Percentiles rank a stretch among this genome's conserved stretches.
Evolutionary conservation across 176 grass and related monocot genomes (phyloP).

Genomic region (Cymbopogon citratus): DNA sequence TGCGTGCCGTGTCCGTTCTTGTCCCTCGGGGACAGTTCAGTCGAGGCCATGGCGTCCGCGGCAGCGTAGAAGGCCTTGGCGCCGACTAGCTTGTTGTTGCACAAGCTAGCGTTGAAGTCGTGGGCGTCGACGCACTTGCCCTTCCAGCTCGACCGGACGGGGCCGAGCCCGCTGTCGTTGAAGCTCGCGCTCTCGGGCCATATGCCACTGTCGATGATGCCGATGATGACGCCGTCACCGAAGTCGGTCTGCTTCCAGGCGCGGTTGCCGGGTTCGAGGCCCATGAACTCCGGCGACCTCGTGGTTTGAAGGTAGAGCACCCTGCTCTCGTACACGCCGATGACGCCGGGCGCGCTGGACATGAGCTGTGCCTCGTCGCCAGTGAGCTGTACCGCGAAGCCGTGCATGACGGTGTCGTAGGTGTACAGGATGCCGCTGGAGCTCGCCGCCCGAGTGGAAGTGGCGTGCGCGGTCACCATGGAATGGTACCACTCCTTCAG

Average conservation of each 20-base stretch:
- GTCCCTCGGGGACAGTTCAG: slow-evolving; percentile 17
- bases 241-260: slow-evolving; percentile 13
- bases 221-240: slow-evolving; percentile 47
- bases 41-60: background rate
- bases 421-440: slow-evolving; percentile 28
- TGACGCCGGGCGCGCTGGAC: slow-evolving; percentile 19
- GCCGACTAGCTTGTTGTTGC: slow-evolving; percentile 58
- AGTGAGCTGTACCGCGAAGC: slow-evolving; percentile 31
- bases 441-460: background rate
- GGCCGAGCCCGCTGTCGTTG: background rate
- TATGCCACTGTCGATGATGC: slow-evolving; percentile 46
- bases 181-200: slow-evolving; percentile 51
- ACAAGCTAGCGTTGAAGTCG: slow-evolving; percentile 36
- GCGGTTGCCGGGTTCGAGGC: slow-evolving; percentile 5
- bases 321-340: slow-evolving; percentile 16
- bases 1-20: slow-evolving; percentile 3
- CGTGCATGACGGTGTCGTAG: slow-evolving; percentile 45
- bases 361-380: slow-evolving; percentile 24
- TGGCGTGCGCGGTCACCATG: slow-evolving; percentile 22
- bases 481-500: slow-evolving; percentile 34
- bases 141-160: slow-evolving; percentile 13
- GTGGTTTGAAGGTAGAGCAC: slow-evolving; percentile 14
- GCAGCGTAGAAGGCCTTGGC: slow-evolving; percentile 43
- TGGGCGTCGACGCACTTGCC: slow-evolving; percentile 21
- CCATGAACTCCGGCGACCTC: slow-evolving; percentile 42